Base-by-base conservation (phyloP, 257 asterid genomes). In the Paraleonurus japonicus region DNA sequence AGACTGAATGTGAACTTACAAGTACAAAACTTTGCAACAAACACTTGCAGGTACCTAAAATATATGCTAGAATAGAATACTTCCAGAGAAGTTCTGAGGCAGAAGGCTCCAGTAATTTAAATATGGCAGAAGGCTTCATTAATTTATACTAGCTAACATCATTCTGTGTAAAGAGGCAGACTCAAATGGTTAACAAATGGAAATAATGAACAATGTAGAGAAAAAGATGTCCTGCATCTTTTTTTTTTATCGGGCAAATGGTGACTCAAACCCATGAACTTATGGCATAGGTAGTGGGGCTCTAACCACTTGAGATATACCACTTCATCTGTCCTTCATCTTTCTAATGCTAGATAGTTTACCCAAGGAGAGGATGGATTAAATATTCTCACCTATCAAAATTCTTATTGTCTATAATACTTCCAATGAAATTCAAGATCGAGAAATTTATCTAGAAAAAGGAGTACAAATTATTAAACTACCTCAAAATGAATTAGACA, bases 401-500 rank as follows among this genome's bases (percentile, higher is more conserved):
- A 11, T 55, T 62, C 41, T 22, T 13, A 5, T 48, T 51, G 26
- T 50, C 23, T 19, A 69, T 32, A 28, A 20, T 47, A 35, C 15
- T 58, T 23, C 15, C 6, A 45, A 33, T 61, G 66, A 58, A 61
- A 48, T 65, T 39, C 57, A 76, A 60, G 55, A 68, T 70, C 63
- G 3, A 17, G 59, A 70, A 62, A 54, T 16, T 66, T 55, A 27
- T 37, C 5, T 1, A 57, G 30, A 39, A 24, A 57, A 48, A 13
- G 13, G 15, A 66, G 68, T 4, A 65, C 7, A 60, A 47, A 70
- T 22, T 22, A 47, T 28, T 61, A 75, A 37, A 50, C 74, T 83
- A 95, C 99, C 99, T 95, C 98, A 82, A 95, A 95, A 85, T 90
- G 95, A 85, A 88, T 64, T 45, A 92, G 83, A 72, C 96, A 84